Conservation (phyloP, 2,329 filamentous ascomycete species). For the Immersiporthe knoxdaviesiana region DNA sequence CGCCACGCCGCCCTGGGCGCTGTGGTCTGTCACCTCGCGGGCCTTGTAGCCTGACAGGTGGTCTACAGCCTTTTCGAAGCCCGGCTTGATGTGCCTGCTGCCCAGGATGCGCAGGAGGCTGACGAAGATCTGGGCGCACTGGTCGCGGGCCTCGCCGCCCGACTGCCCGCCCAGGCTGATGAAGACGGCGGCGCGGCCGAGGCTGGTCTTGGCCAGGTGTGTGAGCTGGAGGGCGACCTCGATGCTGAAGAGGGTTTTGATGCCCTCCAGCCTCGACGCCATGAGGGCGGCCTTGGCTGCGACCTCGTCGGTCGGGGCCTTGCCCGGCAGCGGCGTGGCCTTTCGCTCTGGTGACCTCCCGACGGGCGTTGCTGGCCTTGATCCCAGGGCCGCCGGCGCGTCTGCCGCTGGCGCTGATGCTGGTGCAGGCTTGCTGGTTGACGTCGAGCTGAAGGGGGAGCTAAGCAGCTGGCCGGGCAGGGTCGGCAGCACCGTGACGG, state of each 20-base stretch:
- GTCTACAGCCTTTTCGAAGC: constrained; percentile 89
- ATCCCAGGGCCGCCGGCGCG: constrained; percentile 39
- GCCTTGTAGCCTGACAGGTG: constrained; percentile 93
- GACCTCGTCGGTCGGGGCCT: constrained; percentile 86
- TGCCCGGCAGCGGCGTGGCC: constrained; percentile 52
- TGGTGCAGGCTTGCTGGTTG: constrained; percentile 42
- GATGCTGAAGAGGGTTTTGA: constrained; percentile 93
- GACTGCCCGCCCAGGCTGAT: constrained; percentile 77
- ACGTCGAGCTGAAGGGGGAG: constrained; percentile 57
- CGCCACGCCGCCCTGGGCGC: constrained; percentile 71
- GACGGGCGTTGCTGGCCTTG: constrained; percentile 50
- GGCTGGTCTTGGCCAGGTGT: constrained; percentile 82
- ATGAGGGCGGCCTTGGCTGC: constrained; percentile 98
- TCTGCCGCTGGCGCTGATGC: constrained; percentile 35
- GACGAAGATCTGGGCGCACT: constrained; percentile 90
- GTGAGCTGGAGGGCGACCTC: constrained; percentile 91
- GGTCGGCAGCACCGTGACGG: constrained; percentile 83
- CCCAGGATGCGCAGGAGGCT: constrained; percentile 82
- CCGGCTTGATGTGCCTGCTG: constrained; percentile 83
- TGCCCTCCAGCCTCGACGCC: constrained; percentile 91
- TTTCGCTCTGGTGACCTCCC: constrained; percentile 44
- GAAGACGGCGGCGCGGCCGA: constrained; percentile 85
- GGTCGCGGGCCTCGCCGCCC: constrained; percentile 81
- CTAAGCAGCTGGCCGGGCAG: constrained; percentile 63
- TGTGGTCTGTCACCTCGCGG: constrained; percentile 74